Conservation (phyloP, 179 eudicot genomes). For the Silene coronaria region DNA sequence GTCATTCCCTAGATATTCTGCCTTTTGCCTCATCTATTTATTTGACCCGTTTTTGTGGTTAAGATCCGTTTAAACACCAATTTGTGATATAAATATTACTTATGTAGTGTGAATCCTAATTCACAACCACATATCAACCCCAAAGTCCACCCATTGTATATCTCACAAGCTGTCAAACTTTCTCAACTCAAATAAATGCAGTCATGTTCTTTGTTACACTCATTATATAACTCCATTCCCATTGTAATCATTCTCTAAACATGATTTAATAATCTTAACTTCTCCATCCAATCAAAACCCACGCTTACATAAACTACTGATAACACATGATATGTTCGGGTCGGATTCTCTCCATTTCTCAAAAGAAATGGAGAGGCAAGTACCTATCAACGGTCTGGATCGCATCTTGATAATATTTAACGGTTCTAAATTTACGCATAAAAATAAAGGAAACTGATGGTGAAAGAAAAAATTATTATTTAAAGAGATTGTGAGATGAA, state of each 20-base stretch:
- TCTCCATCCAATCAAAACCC: not conserved
- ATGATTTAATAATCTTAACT: not conserved
- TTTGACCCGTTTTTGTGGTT: too few relatives aligned
- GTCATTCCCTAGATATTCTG: too few relatives aligned
- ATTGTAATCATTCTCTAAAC: not conserved
- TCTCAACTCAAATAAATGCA: slow-evolving; percentile 17
- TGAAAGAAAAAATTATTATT: too few relatives aligned
- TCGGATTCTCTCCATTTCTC: too few relatives aligned
- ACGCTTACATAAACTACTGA: not conserved
- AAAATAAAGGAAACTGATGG: too few relatives aligned
- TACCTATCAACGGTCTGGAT: too few relatives aligned
- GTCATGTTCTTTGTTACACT: slow-evolving; percentile 20
- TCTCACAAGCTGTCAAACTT: slow-evolving; percentile 7
- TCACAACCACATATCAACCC: not conserved
- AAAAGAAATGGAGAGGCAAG: too few relatives aligned
- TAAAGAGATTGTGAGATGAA: too few relatives aligned
- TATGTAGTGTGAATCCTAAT: not conserved
- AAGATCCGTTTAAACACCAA: too few relatives aligned
- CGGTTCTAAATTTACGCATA: too few relatives aligned
- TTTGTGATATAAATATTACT: not conserved
- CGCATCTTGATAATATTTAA: too few relatives aligned
- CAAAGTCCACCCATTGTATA: not conserved
- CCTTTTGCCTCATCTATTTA: too few relatives aligned
- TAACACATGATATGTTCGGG: slow-evolving; percentile 1
- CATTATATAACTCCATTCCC: not conserved